These are phyloP conservation scores for Pholiota conissans DNA, from an alignment of 768 basidiomycete genomes.

Conservation along the genomic window DNA sequence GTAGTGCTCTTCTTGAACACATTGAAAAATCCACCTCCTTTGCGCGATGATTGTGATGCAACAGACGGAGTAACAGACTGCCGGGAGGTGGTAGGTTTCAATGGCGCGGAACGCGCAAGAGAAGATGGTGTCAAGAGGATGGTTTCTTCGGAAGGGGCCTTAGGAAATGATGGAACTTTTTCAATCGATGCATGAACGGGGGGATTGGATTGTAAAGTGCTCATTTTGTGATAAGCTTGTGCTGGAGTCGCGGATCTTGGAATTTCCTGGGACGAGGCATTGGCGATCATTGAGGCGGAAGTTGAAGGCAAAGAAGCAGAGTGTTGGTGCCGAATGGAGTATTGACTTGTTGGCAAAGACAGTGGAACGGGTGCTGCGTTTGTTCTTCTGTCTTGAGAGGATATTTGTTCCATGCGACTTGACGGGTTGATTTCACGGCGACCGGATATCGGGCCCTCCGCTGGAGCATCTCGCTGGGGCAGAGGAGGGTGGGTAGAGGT, in stretches of 20 bases:
- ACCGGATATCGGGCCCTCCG: not conserved
- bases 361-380: conserved; percentile 1
- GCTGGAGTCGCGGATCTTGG: conserved; percentile 13
- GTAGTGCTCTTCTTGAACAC: conserved; percentile 27
- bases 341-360: conserved; percentile 6
- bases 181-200: conserved; percentile 9
- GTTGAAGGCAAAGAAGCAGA: conserved; percentile 33
- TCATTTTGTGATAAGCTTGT: conserved; percentile 5
- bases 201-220: conserved; percentile 2
- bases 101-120: conserved; percentile 48
- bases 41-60: conserved; percentile 36
- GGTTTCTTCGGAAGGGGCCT: conserved; percentile 47
- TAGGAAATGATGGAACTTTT: conserved; percentile 19
- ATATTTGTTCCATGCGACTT: not conserved
- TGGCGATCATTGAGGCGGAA: not conserved
- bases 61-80: conserved; percentile 40
- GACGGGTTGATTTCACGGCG: not conserved
- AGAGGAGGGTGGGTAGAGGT: not conserved
- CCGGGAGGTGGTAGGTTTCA: conserved; percentile 41
- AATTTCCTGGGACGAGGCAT: conserved; percentile 1
- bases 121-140: conserved; percentile 67
- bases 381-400: conserved; percentile 5
- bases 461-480: not conserved
- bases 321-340: conserved; percentile 30
- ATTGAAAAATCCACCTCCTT: conserved; percentile 39